Conservation (phyloP, 2,329 filamentous ascomycete genomes). For the Calonectria crousiana region DNA sequence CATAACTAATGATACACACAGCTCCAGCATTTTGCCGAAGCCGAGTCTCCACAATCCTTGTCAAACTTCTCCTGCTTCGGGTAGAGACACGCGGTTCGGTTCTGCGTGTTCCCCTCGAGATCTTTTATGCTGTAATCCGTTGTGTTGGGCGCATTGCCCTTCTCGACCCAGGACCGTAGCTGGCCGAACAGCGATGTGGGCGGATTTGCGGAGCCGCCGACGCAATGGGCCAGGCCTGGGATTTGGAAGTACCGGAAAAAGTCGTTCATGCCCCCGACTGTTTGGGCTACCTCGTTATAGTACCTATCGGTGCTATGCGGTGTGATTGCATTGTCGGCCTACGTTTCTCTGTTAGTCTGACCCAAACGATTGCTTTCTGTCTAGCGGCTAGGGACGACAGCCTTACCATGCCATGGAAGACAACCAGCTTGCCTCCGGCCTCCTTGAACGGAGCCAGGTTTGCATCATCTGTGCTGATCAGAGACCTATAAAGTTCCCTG, state of each 20-base stretch:
- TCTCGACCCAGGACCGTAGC: neutral
- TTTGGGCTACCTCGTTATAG: neutral
- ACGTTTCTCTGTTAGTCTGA: neutral
- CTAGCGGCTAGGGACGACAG: neutral
- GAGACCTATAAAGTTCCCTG: neutral
- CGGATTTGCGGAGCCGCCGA: neutral
- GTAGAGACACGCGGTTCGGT: neutral
- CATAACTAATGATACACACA: neutral
- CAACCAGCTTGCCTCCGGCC: neutral
- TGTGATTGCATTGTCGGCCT: constrained; percentile 1
- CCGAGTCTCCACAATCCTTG: neutral
- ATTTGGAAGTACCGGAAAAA: constrained; percentile 10
- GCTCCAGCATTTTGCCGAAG: neutral
- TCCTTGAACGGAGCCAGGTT: neutral
- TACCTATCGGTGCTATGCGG: neutral
- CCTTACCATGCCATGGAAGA: constrained; percentile 4
- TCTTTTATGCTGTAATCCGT: neutral
- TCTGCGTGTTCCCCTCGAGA: neutral
- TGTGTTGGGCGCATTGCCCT: neutral
- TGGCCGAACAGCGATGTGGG: neutral
- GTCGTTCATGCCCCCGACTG: neutral
- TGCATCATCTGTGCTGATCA: neutral
- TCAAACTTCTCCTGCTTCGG: neutral
- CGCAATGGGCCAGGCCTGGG: neutral
- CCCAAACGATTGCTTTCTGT: neutral